Evolutionary conservation across 2,329 filamentous ascomycete species (phyloP).

Genomic region (Verticillium nubilum): DNA sequence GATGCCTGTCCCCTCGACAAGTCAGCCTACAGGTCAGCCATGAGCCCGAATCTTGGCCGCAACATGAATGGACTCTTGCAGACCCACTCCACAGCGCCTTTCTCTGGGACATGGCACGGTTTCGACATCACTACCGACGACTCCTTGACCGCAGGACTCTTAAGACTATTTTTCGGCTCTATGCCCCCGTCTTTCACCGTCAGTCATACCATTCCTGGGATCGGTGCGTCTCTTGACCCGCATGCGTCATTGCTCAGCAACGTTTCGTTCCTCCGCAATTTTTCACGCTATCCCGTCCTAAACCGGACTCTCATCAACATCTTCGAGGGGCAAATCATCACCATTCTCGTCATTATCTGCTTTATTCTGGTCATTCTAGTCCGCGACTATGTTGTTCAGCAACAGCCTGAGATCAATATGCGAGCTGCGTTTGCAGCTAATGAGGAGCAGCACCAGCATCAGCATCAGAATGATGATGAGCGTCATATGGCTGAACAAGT

Average conservation of each 20-base stretch:
- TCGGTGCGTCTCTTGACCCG: not conserved
- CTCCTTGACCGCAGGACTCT: slow-evolving; percentile 24
- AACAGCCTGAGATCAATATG: slow-evolving; percentile 89
- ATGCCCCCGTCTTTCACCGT: slow-evolving; percentile 5
- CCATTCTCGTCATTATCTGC: slow-evolving; percentile 80
- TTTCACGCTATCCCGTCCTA: slow-evolving; percentile 64
- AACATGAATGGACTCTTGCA: slow-evolving; percentile 26
- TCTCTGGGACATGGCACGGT: slow-evolving; percentile 18
- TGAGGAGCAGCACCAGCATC: slow-evolving; percentile 1
- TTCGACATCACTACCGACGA: slow-evolving; percentile 26
- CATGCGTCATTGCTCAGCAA: slow-evolving; percentile 49
- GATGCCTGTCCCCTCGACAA: not conserved
- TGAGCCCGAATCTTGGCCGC: slow-evolving; percentile 16
- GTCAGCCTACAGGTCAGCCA: slow-evolving; percentile 6
- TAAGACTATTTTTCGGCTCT: slow-evolving; percentile 21
- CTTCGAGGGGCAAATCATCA: slow-evolving; percentile 91
- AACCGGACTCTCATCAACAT: slow-evolving; percentile 79
- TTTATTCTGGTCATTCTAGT: slow-evolving; percentile 98
- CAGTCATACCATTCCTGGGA: not conserved
- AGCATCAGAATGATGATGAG: not conserved
- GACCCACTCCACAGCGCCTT: slow-evolving; percentile 18
- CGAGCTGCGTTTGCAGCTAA: slow-evolving; percentile 55
- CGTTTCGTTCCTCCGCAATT: slow-evolving; percentile 48
- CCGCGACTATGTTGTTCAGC: slow-evolving; percentile 95
- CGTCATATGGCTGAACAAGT: slow-evolving; percentile 10